A percentile compares a stretch with the other conserved stretches of the same genome.
These are phyloP conservation scores for Ilex paraguariensis DNA, from an alignment of 305 asterid genomes.

Conservation along the genomic window DNA sequence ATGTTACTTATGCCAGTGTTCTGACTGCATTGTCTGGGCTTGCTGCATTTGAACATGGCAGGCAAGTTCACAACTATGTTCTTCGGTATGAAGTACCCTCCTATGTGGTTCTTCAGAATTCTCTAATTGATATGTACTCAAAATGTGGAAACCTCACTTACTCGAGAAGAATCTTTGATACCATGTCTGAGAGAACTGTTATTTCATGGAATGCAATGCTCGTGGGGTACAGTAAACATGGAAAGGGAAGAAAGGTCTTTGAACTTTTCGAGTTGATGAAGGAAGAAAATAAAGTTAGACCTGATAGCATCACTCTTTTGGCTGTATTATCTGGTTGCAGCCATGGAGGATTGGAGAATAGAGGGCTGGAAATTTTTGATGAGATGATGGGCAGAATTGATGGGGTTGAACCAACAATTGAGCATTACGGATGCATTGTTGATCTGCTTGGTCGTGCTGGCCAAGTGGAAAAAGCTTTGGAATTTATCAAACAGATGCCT, in stretches of 20 bases:
- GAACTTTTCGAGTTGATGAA: constrained; percentile 58
- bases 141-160: constrained; percentile 77
- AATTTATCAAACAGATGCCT: constrained; percentile 66
- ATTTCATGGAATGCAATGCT: constrained; percentile 85
- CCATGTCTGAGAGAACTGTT: constrained; percentile 54
- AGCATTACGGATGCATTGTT: constrained; percentile 87
- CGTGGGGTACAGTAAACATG: constrained; percentile 71
- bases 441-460: constrained; percentile 88
- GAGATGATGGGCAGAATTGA: constrained; percentile 26
- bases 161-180: constrained; percentile 66
- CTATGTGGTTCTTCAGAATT: constrained; percentile 54
- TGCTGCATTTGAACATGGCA: constrained; percentile 73
- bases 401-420: constrained; percentile 42
- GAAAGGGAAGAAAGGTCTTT: constrained; percentile 54
- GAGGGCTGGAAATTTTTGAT: constrained; percentile 51
- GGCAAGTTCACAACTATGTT: constrained; percentile 68
- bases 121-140: constrained; percentile 83
- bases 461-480: constrained; percentile 59
- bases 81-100: constrained; percentile 48
- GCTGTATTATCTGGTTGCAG: constrained; percentile 84
- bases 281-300: constrained; percentile 35
- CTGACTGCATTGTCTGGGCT: constrained; percentile 81
- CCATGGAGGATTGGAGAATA: constrained; percentile 73
- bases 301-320: constrained; percentile 54
- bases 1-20: constrained; percentile 66